Evolutionary conservation across 1,284 basidiomycete genomes (phyloP), one percentile per base, ranked within the genome.

Genomic region (Pascua sp.): DNA sequence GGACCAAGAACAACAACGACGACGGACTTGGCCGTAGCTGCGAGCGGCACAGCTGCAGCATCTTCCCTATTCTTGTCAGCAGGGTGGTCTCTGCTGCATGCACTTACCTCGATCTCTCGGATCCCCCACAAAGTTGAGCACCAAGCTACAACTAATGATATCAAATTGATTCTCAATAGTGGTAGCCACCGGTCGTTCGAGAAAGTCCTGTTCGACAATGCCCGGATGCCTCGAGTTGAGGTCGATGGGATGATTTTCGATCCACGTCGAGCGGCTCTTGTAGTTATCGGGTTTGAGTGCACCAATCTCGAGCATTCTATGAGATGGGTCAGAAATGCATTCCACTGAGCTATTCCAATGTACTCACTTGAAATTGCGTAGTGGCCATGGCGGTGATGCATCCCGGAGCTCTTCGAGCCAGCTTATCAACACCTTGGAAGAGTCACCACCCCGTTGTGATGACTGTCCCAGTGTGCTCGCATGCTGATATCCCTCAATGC

Each of bases 101-200:
- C 47, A 60, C 79, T 53, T 60, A 89, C 90, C 91, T 84, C 91
- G 78, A 55, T 90, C 85, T 52, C 78, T 78, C 0, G 87, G 78
- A 38, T 85, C 82, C n/a, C 88, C 86, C 0, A 91, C 89, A 70
- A 92, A 94, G 68, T 94, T 94, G 4, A 94, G 74, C 5, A 94
- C 91, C 37, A 94, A 77, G 67, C 89, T 91, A 37, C 91, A 82
- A 70, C 89, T 91, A 57, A 93, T 82, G 17, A 86, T 67, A 66
- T 90, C 87, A 85, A 90, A 93, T 54, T 73, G 78, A 1, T 73
- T 68, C 63, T 86, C 77, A 55, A 81, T 53, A 15, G 49, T 53
- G 4, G 40, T 73, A 1, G 77, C 75, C 0, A 71, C 32, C 4
- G 72, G 71, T 13, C 77, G 61, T 4, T 81, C 70, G 47, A 93